Percentiles rank a stretch among this genome's conserved stretches.
These are phyloP conservation scores for Ziziphus jujuba DNA, from an alignment of 306 rosid genomes.

Conservation along the genomic window DNA sequence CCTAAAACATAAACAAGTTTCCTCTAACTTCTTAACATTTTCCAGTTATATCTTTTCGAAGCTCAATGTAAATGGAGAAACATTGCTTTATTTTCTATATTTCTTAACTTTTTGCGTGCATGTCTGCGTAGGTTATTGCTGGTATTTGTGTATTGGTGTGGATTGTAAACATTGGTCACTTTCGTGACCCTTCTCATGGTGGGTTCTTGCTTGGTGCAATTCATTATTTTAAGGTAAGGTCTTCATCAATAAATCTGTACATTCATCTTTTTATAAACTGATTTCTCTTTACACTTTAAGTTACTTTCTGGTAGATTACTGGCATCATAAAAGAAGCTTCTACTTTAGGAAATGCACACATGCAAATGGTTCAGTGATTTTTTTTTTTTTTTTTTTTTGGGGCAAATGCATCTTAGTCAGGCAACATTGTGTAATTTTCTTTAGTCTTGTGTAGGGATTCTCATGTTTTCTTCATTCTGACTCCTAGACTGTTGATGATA, in stretches of 20 bases:
- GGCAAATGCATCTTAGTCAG: neutral
- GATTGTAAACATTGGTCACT: slow-evolving; percentile 97
- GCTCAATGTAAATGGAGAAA: too few species aligned
- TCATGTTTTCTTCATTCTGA: neutral
- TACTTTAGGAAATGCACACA: neutral
- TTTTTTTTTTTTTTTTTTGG: too few species aligned
- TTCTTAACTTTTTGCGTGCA: neutral
- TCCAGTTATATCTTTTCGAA: too few species aligned
- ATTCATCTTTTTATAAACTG: slow-evolving; percentile 2
- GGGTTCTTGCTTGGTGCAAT: slow-evolving; percentile 93
- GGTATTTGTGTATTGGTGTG: slow-evolving; percentile 93
- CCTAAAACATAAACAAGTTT: too few species aligned
- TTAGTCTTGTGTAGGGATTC: neutral
- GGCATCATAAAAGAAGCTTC: slow-evolving; percentile 24
- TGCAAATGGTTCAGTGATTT: slow-evolving; percentile 1
- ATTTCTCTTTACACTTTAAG: slow-evolving; percentile 12
- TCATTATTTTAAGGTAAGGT: slow-evolving; percentile 95
- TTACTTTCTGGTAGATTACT: slow-evolving; percentile 19
- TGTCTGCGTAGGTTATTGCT: slow-evolving; percentile 79
- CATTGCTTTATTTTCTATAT: neutral
- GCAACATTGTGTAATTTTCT: slow-evolving; percentile 5
- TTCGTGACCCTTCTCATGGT: slow-evolving; percentile 98
- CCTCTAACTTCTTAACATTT: too few species aligned
- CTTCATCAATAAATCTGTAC: neutral
- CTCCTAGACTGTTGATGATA: slow-evolving; percentile 5